A percentile compares a stretch with the other conserved stretches of the same genome.
Evolutionary conservation across 768 basidiomycete genomes (phyloP).

Genomic region (Boletus sensibilis): DNA sequence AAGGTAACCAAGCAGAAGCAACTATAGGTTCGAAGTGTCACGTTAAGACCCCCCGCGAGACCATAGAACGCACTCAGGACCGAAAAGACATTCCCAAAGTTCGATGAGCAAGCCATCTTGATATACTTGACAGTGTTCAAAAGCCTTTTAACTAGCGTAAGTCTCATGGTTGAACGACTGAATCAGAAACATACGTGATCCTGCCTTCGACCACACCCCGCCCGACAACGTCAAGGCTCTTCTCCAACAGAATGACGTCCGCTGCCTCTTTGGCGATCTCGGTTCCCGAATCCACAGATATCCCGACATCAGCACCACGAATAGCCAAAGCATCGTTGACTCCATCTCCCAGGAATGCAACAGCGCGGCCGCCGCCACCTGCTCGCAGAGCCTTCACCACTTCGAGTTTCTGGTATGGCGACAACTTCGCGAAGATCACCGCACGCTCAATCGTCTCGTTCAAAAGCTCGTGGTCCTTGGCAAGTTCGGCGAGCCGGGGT

Average conservation of each 20-base stretch:
- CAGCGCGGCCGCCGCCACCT: slow-evolving; percentile 27
- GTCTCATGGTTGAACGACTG: not conserved
- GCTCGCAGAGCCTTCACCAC: slow-evolving; percentile 32
- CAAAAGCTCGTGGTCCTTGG: slow-evolving; percentile 26
- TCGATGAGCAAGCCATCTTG: slow-evolving; percentile 38
- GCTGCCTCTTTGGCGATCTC: slow-evolving; percentile 41
- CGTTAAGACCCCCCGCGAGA: not conserved
- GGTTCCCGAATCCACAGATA: slow-evolving; percentile 34
- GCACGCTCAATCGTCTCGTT: slow-evolving; percentile 32
- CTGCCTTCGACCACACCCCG: slow-evolving; percentile 35
- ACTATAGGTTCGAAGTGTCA: slow-evolving; percentile 17
- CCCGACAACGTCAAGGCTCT: slow-evolving; percentile 34
- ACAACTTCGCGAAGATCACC: slow-evolving; percentile 33
- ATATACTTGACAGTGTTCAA: slow-evolving; percentile 39
- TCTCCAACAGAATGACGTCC: slow-evolving; percentile 37
- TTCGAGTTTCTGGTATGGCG: slow-evolving; percentile 34
- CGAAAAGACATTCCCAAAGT: slow-evolving; percentile 37
- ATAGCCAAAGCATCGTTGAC: slow-evolving; percentile 34
- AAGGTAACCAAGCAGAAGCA: slow-evolving; percentile 39
- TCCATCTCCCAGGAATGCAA: slow-evolving; percentile 33
- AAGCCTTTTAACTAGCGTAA: slow-evolving; percentile 27
- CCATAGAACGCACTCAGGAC: slow-evolving; percentile 25
- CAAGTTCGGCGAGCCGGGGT: slow-evolving; percentile 28
- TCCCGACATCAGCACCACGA: slow-evolving; percentile 33
- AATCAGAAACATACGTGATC: slow-evolving; percentile 27